phyloP scores from a whole-genome alignment of 2,329 filamentous ascomycete genomes.

The Metarhizium humberi region DNA sequence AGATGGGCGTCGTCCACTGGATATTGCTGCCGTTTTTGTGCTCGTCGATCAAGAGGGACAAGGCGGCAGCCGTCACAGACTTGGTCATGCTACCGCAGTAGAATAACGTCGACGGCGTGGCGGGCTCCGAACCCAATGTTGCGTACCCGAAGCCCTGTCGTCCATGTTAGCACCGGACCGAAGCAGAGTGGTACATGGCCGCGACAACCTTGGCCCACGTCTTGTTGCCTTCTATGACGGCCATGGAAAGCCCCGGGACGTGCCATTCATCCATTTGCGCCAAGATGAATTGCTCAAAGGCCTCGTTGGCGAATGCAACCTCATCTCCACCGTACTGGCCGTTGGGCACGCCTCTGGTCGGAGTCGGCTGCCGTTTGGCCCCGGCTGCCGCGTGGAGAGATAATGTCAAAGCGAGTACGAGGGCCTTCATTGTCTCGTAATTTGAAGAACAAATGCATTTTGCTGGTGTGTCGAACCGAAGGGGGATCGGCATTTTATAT shows the following conservation, averaged over 20 bases:
- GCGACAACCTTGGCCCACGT: constrained; percentile 22
- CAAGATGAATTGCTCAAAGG: constrained; percentile 15
- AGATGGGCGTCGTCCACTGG: constrained; percentile 35
- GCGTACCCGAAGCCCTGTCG: constrained; percentile 32
- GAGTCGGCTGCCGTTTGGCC: too few relatives aligned
- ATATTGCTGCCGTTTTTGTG: constrained; percentile 29
- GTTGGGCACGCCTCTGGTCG: not conserved
- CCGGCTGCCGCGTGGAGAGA: too few relatives aligned
- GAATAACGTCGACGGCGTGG: constrained; percentile 38
- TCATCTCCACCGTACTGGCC: constrained; percentile 4
- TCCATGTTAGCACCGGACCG: constrained; percentile 1
- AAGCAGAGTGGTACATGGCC: not conserved
- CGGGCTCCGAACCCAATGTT: constrained; percentile 22
- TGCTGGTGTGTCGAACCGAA: too few relatives aligned
- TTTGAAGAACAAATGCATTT: too few relatives aligned
- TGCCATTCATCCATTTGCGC: constrained; percentile 21
- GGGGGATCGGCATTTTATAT: too few relatives aligned
- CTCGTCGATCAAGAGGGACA: constrained; percentile 37
- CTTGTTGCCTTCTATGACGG: constrained; percentile 27
- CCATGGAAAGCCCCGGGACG: constrained; percentile 31
- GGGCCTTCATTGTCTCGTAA: too few relatives aligned
- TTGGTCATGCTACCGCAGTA: constrained; percentile 45
- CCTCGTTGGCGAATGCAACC: constrained; percentile 4
- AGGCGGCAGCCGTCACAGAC: constrained; percentile 37
- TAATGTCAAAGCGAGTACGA: too few relatives aligned